Evolutionary conservation across 2,329 filamentous ascomycete genomes (phyloP).

Genomic region (Colletotrichum sp.): DNA sequence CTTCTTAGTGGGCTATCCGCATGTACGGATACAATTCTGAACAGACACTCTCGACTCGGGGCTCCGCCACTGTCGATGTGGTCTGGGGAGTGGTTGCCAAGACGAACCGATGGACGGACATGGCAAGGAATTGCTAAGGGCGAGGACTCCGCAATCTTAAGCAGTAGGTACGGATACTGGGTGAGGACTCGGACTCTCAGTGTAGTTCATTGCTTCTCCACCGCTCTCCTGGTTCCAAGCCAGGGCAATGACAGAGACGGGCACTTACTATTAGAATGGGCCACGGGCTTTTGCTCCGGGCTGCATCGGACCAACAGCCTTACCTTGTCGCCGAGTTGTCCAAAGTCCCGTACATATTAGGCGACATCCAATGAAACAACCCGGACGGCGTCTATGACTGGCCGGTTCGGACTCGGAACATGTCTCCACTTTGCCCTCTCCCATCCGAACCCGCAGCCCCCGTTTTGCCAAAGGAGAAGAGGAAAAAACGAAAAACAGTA

Average conservation of each 20-base stretch:
- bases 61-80: neutral
- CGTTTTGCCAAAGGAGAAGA: neutral
- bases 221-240: neutral
- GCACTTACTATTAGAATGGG: neutral
- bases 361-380: neutral
- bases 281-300: neutral
- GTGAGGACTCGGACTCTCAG: neutral
- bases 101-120: neutral
- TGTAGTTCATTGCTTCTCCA: neutral
- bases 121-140: neutral
- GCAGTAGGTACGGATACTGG: neutral
- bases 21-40: neutral
- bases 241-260: neutral
- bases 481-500: neutral
- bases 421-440: neutral
- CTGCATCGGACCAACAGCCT: neutral
- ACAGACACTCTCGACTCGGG: neutral
- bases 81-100: neutral
- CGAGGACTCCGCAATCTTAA: neutral
- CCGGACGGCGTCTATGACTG: neutral
- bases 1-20: neutral
- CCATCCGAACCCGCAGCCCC: neutral
- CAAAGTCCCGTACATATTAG: neutral
- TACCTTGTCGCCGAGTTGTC: neutral
- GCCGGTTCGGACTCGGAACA: neutral